A percentile compares a stretch with the other conserved stretches of the same genome.
Evolutionary conservation across 2,329 filamentous ascomycete genomes (phyloP).

Genomic region (Tolypocladium tropicale): DNA sequence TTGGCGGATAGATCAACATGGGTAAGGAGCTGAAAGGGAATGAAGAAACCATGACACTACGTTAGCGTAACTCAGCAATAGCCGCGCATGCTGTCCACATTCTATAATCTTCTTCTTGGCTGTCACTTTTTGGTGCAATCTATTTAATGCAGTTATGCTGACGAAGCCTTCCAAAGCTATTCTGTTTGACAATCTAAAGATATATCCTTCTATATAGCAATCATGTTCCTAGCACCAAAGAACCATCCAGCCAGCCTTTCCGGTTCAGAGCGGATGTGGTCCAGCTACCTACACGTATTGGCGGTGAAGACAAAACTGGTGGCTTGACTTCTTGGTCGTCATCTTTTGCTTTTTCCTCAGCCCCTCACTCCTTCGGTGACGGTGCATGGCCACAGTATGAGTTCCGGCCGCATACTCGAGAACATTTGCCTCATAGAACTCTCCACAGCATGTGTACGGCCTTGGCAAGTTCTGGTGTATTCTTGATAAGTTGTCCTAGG

Average conservation of each 20-base stretch:
- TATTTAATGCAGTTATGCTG: no score
- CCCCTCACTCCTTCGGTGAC: neutral
- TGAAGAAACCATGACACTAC: no score
- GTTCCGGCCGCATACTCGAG: neutral
- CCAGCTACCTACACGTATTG: neutral
- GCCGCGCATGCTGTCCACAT: no score
- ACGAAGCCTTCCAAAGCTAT: no score
- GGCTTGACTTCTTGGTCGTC: neutral
- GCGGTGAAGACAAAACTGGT: neutral
- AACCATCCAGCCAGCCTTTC: neutral
- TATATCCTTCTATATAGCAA: neutral
- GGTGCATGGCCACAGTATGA: neutral
- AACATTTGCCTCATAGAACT: neutral
- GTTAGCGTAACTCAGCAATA: no score
- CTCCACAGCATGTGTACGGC: neutral
- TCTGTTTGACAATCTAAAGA: neutral
- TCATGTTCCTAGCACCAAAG: neutral
- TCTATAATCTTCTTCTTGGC: no score
- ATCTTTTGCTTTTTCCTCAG: neutral
- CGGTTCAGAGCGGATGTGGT: neutral
- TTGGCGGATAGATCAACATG: no score
- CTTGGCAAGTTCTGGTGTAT: neutral
- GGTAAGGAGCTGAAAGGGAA: no score
- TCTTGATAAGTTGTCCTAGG: neutral
- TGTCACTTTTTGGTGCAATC: no score